Conservation (phyloP, 306 rosid genomes). For the Gleditsia sinensis region DNA sequence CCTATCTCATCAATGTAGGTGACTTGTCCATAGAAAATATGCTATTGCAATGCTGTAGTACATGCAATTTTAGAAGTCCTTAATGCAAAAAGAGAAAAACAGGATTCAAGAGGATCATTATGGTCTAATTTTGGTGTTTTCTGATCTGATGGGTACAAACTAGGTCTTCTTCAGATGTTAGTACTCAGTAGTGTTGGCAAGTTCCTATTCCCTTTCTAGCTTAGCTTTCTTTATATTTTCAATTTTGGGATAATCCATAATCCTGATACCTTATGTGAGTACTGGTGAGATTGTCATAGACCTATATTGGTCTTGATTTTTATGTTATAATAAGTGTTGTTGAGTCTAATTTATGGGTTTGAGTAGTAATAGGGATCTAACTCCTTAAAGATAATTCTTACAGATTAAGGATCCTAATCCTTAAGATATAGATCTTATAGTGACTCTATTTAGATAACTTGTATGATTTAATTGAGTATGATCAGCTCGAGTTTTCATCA, state of each 20-base stretch:
- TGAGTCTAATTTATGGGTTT: not conserved
- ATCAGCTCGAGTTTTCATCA: slow-evolving; percentile 19
- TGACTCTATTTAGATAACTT: slow-evolving; percentile 1
- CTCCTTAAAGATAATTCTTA: slow-evolving; percentile 1
- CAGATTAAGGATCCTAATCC: slow-evolving; percentile 26
- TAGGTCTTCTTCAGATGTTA: not conserved
- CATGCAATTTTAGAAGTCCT: not conserved
- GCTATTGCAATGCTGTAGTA: not conserved
- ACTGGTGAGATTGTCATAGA: not conserved
- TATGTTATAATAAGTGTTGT: not conserved
- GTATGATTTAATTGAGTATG: not conserved
- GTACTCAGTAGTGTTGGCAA: not conserved
- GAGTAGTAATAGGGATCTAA: not conserved
- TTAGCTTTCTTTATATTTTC: not conserved
- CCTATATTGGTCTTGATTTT: not conserved
- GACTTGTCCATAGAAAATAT: not conserved
- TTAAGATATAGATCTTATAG: slow-evolving; percentile 26
- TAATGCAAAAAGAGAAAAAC: not conserved
- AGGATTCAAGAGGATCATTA: not conserved
- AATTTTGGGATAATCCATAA: not conserved
- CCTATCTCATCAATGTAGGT: not conserved
- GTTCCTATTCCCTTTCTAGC: not conserved
- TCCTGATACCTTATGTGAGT: not conserved
- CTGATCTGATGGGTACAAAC: not conserved
- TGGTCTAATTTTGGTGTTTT: not conserved